Percentiles rank a stretch among this genome's conserved stretches.
These are phyloP conservation scores for Puccinia horiana DNA, from an alignment of 1,284 basidiomycete genomes.

Conservation along the genomic window DNA sequence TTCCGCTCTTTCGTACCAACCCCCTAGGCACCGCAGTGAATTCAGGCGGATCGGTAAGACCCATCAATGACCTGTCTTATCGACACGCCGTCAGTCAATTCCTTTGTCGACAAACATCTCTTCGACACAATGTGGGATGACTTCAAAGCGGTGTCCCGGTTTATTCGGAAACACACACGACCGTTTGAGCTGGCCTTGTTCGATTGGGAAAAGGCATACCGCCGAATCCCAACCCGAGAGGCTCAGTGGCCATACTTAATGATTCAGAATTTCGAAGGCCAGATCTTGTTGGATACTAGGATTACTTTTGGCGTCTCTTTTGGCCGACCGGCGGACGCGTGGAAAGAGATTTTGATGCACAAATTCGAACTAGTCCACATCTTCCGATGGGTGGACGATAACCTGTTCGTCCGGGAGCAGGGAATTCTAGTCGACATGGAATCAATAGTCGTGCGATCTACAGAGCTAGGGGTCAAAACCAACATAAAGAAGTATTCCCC, in stretches of 20 bases:
- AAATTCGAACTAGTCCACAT: neutral
- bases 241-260: neutral
- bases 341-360: neutral
- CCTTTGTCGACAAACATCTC: neutral
- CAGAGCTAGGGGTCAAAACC: neutral
- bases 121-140: constrained; percentile 21
- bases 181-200: neutral
- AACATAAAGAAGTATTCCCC: neutral
- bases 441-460: neutral
- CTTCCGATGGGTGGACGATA: constrained; percentile 11
- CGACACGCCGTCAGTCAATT: constrained; percentile 1
- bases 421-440: neutral
- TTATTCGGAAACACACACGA: neutral
- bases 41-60: constrained; percentile 7
- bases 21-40: neutral
- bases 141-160: neutral
- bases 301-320: constrained; percentile 9
- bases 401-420: neutral
- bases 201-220: constrained; percentile 16
- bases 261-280: neutral
- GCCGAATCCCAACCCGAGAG: neutral
- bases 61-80: neutral
- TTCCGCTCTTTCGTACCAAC: neutral
- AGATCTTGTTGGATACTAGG: neutral
- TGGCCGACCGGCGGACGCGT: constrained; percentile 15